Evolutionary conservation across 78 protist species (phyloP), one percentile per base, ranked within the genome.

Genomic region (Bigelowiella natans): DNA sequence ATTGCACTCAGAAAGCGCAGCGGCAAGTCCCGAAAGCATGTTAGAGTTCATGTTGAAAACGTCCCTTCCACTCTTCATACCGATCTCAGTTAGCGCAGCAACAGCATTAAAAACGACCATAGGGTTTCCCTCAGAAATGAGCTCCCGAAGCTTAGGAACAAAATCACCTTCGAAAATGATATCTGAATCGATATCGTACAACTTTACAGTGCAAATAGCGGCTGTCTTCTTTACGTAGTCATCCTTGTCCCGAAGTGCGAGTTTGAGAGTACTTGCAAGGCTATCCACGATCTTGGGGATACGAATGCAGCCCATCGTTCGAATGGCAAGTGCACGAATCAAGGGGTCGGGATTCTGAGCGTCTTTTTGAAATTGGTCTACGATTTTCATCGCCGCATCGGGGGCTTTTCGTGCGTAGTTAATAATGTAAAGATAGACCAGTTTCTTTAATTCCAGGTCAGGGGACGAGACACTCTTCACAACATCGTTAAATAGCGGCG

Each of bases 251-350:
- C 36, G 31, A n/a, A 85, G 18, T 29, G 87, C 87, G 30, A 28
- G 36, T 11, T 37, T 37, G 36, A 85, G 38, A 83, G 99, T 97
- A 85, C 95, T 96, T 88, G 95, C 92, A 39, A 97, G 91, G 93
- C 97, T 95, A 83, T 98, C 99, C 1, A 95, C 92, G 85, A 99
- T 97, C 28, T 92, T 87, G 89, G 95, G 96, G 3, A 98, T 98
- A 31, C 98, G 96, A 63, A 99, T 97, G 95, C 98, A 97, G 51
- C 99, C 99, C 99, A 99, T 97, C 7, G 99, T 98, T 36, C 99
- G 96, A 38, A 99, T 91, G 30, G 99, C 99, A 0, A 99, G 94
- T 1, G 99, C 99, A 31, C 99, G 94, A 39, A 99, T 94, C 39
- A 99, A 91, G 39, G 99, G 99, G 91, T 95, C 96, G 39, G 83